A percentile compares a stretch with the other conserved stretches of the same genome.
Conservation (phyloP, 306 rosid genomes). For the Vachellia pachyceras region DNA sequence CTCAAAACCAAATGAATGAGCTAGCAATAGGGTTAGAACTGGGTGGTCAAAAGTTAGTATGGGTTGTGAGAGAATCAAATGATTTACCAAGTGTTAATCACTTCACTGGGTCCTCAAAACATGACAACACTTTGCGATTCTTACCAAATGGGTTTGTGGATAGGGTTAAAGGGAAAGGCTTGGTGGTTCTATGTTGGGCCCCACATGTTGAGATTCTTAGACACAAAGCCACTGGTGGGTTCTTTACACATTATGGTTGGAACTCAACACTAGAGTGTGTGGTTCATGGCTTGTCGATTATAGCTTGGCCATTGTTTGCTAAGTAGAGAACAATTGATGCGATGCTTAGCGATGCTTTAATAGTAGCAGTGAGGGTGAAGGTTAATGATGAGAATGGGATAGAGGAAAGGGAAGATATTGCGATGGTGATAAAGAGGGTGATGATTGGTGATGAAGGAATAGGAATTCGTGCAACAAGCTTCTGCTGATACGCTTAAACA, state of each 20-base stretch:
- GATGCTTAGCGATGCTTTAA: not conserved
- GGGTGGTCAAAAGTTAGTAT: not conserved
- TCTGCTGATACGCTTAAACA: not conserved
- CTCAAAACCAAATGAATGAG: constrained; percentile 1
- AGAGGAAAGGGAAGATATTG: not conserved
- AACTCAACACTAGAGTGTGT: not conserved
- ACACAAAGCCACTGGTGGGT: not conserved
- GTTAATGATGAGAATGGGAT: not conserved
- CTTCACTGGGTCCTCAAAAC: not conserved
- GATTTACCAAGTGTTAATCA: constrained; percentile 2
- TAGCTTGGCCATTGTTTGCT: not conserved
- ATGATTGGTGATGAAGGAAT: not conserved
- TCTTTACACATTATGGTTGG: constrained; percentile 2
- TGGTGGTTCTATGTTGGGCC: not conserved
- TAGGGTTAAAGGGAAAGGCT: not conserved
- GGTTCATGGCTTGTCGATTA: not conserved
- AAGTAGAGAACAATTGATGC: not conserved
- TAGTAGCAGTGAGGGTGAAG: not conserved
- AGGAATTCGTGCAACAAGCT: not conserved
- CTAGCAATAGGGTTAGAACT: not conserved
- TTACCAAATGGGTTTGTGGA: not conserved
- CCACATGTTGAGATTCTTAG: not conserved
- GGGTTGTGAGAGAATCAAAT: constrained; percentile 1
- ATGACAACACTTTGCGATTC: not conserved
- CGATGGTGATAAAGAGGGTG: not conserved